Evolutionary conservation across 371 early-diverging fungal species (phyloP).

Genomic region (Lichtheimia corymbifera): DNA sequence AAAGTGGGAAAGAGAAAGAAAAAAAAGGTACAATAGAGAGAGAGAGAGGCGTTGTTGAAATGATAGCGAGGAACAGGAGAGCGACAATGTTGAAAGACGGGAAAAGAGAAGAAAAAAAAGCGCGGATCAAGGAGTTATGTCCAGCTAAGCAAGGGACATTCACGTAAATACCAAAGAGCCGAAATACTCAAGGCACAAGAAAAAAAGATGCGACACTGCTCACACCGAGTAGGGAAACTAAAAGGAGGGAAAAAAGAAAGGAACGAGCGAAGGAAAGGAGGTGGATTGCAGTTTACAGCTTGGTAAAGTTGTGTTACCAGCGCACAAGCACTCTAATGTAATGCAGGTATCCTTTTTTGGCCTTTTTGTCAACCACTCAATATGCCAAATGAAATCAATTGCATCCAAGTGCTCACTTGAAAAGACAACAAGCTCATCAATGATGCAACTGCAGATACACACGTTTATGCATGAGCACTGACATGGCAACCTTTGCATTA

Average conservation of each 20-base stretch:
- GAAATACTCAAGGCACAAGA: not conserved
- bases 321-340: not conserved
- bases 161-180: slow-evolving; percentile 10
- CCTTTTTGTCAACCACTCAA: too few species aligned
- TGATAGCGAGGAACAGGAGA: slow-evolving; percentile 1
- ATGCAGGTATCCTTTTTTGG: too few species aligned
- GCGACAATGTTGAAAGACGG: slow-evolving; percentile 1
- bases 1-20: slow-evolving; percentile 5
- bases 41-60: slow-evolving; percentile 2
- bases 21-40: slow-evolving; percentile 2
- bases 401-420: too few species aligned
- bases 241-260: slow-evolving; percentile 5
- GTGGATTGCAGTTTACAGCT: not conserved
- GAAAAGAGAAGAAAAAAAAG: slow-evolving; percentile 13
- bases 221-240: not conserved
- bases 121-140: slow-evolving; percentile 12
- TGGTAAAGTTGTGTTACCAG: slow-evolving; percentile 2
- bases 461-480: too few species aligned
- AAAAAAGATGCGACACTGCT: not conserved
- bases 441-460: too few species aligned
- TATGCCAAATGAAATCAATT: too few species aligned
- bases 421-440: too few species aligned
- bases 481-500: too few species aligned
- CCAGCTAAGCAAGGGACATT: slow-evolving; percentile 1
- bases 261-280: slow-evolving; percentile 8